Evolutionary conservation across 2,329 filamentous ascomycete genomes (phyloP), one percentile per base, ranked within the genome.

Genomic region (Fusarium pseudonygamai): DNA sequence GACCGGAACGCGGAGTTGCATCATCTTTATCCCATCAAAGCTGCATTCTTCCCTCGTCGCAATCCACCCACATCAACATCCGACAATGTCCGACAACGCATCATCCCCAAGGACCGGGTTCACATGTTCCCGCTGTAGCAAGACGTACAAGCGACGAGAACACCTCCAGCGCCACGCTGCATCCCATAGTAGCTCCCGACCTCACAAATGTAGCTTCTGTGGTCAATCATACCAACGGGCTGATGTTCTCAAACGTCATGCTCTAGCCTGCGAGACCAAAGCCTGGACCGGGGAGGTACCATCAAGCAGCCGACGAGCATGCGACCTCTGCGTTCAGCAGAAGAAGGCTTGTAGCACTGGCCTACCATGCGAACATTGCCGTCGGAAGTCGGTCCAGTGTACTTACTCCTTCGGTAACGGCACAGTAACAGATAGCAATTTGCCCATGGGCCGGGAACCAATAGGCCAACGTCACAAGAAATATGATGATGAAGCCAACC

Each of bases 121-220:
- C 24, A 7, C 56, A 22, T 64, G 60, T 9, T 7, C 43, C 10
- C 42, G 39, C 30, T 64, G 60, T 6, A 14, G 13, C 4, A 64
- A 42, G 6, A 61, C 43, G 12, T 64, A 64, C 34, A 64, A 64
- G 2, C 56, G 56, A 15, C 60, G 56, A 18, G 60, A 64, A 61
- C 60, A 64, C 1, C 60, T 64, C 5, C 26, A 30, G 8, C 60
- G 60, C 9, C 60, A 64, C 6, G 28, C 56, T 11, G 28, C 42
- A 49, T 49, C 60, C 56, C 60, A 64, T 36, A 64, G n/a, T 2
- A n/a, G 9, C 13, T 6, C 22, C 56, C 60, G 60, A 34, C 60
- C 60, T 11, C n/a, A 61, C n/a, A 45, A 34, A 22, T 64, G 60
- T 9, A 45, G 28, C 20, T 22, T 49, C 5, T 49, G 60, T 12